Base-by-base conservation (phyloP, 1,284 basidiomycete species). In the Sanghuangporus sanghuang region DNA sequence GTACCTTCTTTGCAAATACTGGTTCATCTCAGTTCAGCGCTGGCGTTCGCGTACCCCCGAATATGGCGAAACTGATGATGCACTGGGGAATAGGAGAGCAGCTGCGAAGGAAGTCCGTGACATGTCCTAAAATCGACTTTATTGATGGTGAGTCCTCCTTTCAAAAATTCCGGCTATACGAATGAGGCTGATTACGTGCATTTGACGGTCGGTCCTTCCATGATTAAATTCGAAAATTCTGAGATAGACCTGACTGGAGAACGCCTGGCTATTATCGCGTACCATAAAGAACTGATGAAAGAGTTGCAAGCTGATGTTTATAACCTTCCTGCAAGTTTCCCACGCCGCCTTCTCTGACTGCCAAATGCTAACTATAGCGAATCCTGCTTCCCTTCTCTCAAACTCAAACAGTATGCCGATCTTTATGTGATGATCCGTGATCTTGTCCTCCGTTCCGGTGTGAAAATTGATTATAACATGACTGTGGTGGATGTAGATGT, bases 361-460 rank as follows among this genome's bases (percentile, higher is more conserved):
- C 40, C 8, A 6, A 1, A 16, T 11, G 5, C 49, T 59, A 42
- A 63, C 57, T 50, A 18, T 39, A 16, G 23, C 38, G 58, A 16
- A 49, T 39, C 27, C 54, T 27, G 32, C 59, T 32, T 32, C 7
- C 44, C 44, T 65, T 64, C 58, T 53, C 50, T 11, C 11, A n/a
- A 54, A 64, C 14, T 16, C 66, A 62, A 5, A 61, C 68, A 85
- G 81, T 74, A 82, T 58, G 72, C 72, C 38, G 82, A 85, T 61
- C 70, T 85, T 27, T 74, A 78, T 58, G 68, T 74, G 18, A 73
- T 81, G 53, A 67, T 85, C 4, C 77, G 81, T 63, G 72, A 83
- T 0, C 74, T 77, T 2, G 85, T 84, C 0, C 62, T 75, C 6
- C 70, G 75, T 0, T 71, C 75, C 4, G 83, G 83, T 6, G 84